Evolutionary conservation across 2,329 filamentous ascomycete genomes (phyloP), one percentile per base, ranked within the genome.

Genomic region (Neonectria coccinea): DNA sequence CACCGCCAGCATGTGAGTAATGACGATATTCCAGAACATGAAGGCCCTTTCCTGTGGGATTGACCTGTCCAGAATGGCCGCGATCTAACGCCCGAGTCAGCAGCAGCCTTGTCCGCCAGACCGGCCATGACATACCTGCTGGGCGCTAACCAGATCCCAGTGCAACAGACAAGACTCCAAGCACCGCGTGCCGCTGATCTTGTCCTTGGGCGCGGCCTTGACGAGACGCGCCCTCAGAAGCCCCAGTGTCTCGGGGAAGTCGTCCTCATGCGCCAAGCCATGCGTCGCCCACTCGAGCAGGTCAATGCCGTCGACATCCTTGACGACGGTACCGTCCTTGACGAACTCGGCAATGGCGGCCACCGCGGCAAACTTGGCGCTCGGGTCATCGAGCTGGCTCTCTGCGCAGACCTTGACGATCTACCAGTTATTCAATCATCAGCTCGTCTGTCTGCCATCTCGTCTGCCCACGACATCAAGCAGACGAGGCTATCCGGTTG

Each of bases 71-170:
- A 88, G 70, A 0, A 83, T 81, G 1, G 84, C 83, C 0, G 86
- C 84, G 70, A 89, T 88, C 85, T 88, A 59, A 12, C 6, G 11
- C n/a, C 42, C 3, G 14, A 10, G 62, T 74, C 25, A 72, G 56
- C 36, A 4, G 16, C n/a, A 27, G 3, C 11, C 16, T 14, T 22
- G 18, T 14, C 20, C 18, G 14, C 16, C 2, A 31, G 20, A 25
- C 11, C 7, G 12, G 1, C 27, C 6, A 27, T 63, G 10, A 5
- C 74, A 64, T 75, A 87, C 85, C 79, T 87, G 84, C 73, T 89
- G 86, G 2, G 86, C 85, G 70, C 85, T 86, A 61, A 81, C 78
- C 59, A 88, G 79, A 67, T 89, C 87, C 80, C 84, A 86, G 56
- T 85, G 79, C 65, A 83, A 76, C 58, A 88, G 70, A 67, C 86